Base-by-base conservation (phyloP, 371 early-diverging fungal genomes). In the Syncephalis plumigaleata region DNA sequence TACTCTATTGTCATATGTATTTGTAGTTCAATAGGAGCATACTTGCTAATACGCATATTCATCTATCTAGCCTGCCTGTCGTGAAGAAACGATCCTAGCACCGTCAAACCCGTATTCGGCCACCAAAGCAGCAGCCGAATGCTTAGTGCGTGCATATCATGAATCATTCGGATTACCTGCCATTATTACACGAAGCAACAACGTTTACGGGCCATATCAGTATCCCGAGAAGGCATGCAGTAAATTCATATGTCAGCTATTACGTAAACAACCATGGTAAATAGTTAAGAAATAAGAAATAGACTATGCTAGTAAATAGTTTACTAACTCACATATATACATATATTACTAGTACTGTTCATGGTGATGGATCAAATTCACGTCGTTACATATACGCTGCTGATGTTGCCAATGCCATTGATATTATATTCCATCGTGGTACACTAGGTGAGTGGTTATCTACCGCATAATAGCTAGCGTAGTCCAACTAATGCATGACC, bases 211-310 rank as follows among this genome's bases (percentile, higher is more conserved):
- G 0, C 87, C 87, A 3, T 70, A 72, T 45, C 87, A 87, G 57
- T 89, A 81, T 49, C 90, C 90, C 1, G 90, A 89, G 58, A 89
- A 89, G 56, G 74, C 87, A 40, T 83, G 84, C 36, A 84, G 87
- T 1, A 89, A 87, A 58, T 87, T 89, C 55, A 77, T 87, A 26
- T 82, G 79, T 60, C 73, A 71, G 44, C 49, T 86, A n/a, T 53
- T 81, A 24, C 53, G 64, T 18, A 67, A 65, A 18, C 63, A 64
- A 15, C 76, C 76, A 56, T 78, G 75, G 75, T 73, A 56, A 44
- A 52, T 22, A n/a, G n/a, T n/a, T n/a, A n/a, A n/a, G n/a, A n/a
- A n/a, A n/a, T n/a, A n/a, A n/a, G n/a, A n/a, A n/a, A 20, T 0
- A 36, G 21, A 36, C 37, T 45, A 20, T 38, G 17, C 20, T 2